Evolutionary conservation across 805 yeast genomes (phyloP).

Genomic region (Starmerella stigmatis): DNA sequence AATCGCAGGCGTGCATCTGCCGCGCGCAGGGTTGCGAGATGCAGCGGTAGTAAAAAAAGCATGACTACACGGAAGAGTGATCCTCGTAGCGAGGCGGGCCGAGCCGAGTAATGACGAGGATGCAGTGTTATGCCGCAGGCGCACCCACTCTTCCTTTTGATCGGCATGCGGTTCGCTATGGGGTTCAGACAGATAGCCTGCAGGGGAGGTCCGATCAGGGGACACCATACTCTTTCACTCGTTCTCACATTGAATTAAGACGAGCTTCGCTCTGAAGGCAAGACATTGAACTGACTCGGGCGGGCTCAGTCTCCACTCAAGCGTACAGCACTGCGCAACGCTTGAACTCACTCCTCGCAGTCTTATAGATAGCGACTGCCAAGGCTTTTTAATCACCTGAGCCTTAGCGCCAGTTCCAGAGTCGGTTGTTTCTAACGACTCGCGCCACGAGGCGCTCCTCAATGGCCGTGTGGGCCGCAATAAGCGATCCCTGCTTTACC

Average conservation of each 20-base stretch:
- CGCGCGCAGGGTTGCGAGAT: constrained; percentile 1
- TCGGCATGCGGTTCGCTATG: too few species aligned
- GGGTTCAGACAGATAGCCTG: too few species aligned
- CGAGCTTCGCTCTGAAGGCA: neutral
- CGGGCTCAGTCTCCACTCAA: too few species aligned
- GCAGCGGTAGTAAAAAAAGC: neutral
- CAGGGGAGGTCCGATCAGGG: constrained; percentile 2
- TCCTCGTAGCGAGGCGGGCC: constrained; percentile 1
- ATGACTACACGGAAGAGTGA: neutral
- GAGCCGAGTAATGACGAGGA: too few species aligned
- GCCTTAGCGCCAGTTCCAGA: neutral
- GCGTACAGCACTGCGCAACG: too few species aligned
- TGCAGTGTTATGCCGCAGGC: too few species aligned
- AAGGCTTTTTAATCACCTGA: neutral
- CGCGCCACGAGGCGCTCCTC: neutral
- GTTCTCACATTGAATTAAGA: neutral
- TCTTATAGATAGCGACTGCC: too few species aligned
- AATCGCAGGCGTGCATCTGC: constrained; percentile 1
- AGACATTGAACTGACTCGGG: neutral
- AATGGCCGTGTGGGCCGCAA: constrained; percentile 1
- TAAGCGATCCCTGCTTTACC: too few species aligned
- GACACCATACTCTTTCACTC: constrained; percentile 2
- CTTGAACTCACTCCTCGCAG: too few species aligned
- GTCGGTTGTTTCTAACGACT: neutral
- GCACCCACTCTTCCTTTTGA: too few species aligned